A percentile compares a stretch with the other conserved stretches of the same genome.
Evolutionary conservation across 2,329 filamentous ascomycete species (phyloP).

Genomic region (Metarhizium humberi): DNA sequence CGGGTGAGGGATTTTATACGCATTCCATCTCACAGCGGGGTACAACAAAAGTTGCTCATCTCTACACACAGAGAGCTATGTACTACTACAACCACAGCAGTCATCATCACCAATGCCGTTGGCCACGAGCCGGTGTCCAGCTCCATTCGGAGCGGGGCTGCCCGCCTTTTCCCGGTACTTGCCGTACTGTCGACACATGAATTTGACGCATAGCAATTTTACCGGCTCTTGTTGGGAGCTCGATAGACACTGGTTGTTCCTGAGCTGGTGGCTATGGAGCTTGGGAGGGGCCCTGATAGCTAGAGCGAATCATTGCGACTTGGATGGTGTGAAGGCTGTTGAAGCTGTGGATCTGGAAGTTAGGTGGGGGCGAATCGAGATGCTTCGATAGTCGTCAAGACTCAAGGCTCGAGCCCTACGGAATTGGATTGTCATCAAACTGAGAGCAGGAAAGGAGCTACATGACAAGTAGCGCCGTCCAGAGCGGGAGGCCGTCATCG

Average conservation of each 20-base stretch:
- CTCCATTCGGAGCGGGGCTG: background rate
- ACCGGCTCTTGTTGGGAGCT: too few relatives aligned
- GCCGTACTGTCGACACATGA: background rate
- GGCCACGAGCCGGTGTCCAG: background rate
- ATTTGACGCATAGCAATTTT: background rate
- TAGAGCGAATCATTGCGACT: background rate
- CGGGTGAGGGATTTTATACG: conserved; percentile 4
- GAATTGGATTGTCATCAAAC: background rate
- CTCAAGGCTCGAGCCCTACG: background rate
- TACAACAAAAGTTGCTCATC: background rate
- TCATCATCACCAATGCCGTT: background rate
- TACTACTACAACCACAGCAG: background rate
- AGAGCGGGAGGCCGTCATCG: too few relatives aligned
- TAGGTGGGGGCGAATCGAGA: background rate
- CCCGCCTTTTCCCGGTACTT: background rate
- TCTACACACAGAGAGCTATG: background rate
- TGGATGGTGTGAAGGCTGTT: background rate
- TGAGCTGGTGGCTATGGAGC: background rate
- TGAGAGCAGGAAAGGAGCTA: too few relatives aligned
- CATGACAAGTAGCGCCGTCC: too few relatives aligned
- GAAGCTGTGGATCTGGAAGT: background rate
- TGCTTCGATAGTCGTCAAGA: background rate
- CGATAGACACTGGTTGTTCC: background rate
- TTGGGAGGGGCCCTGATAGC: background rate
- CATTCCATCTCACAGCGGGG: background rate